Evolutionary conservation across 805 yeast species (phyloP), one percentile per base, ranked within the genome.

Genomic region (Saccharomycopsis sp.): DNA sequence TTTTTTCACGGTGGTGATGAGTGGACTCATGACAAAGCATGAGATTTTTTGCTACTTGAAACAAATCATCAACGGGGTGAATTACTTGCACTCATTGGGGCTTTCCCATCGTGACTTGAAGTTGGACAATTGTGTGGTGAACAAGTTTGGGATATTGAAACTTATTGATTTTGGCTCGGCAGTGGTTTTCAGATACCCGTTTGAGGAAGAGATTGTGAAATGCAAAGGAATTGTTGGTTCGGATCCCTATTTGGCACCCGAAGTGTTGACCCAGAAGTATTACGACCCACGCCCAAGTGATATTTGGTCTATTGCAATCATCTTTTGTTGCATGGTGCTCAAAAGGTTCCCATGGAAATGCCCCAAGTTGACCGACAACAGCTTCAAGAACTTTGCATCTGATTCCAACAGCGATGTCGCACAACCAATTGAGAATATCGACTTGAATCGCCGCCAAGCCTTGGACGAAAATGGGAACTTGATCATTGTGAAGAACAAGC

Each of bases 321-420:
- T 83, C 20, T 83, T 77, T 56, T 83, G 94, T 59, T 83, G 92
- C 61, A 82, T 83, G 89, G 80, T 85, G 49, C 64, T 83, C 47
- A 78, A 82, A 60, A 69, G 88, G 54, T 83, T 83, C 57, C 94
- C 94, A 2, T 83, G 94, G 94, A 83, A 82, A 57, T 82, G 80
- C 2, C 94, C 94, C 10, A 75, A 73, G 50, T 65, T 65, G 12
- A 59, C 75, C 23, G 94, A 83, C 57, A 78, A 79, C 48, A 78
- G 85, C 52, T 83, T 75, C 58, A 72, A 70, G 51, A 61, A 80
- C 18, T 83, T 72, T 55, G 73, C 77, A 34, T 58, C 70, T 51
- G 57, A 37, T 34, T 80, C 21, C 12, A n/a, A 32, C 10, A 10
- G 10, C 33, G 27, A 25, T 10, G n/a, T n/a, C n/a, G 12, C 31